Conservation (phyloP, 2,329 filamentous ascomycete genomes). For the Sporothrix pseudoabietina region DNA sequence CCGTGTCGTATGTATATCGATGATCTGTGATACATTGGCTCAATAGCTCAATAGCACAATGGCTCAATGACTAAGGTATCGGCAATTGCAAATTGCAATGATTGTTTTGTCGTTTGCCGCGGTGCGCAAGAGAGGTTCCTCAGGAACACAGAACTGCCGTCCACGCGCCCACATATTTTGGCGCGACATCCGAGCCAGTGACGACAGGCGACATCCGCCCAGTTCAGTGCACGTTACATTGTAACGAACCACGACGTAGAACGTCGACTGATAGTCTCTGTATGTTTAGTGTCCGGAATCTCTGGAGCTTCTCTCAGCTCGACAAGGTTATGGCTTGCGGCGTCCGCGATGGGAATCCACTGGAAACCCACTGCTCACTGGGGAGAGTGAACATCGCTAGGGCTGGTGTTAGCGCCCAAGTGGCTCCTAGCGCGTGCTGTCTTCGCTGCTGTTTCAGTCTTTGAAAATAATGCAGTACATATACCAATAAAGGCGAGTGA, state of each 20-base stretch:
- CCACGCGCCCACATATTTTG: not conserved
- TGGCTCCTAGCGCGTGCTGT: not conserved
- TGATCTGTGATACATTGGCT: not conserved
- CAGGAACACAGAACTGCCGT: not conserved
- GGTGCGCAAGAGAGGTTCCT: not conserved
- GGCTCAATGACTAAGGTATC: too few relatives aligned
- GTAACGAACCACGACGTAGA: too few relatives aligned
- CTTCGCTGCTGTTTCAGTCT: not conserved
- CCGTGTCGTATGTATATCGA: not conserved
- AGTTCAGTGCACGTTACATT: not conserved
- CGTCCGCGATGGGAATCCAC: conserved; percentile 12
- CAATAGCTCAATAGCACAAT: too few relatives aligned
- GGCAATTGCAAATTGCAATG: too few relatives aligned
- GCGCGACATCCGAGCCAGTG: too few relatives aligned
- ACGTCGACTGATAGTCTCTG: not conserved
- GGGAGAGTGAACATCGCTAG: not conserved
- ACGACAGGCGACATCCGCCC: not conserved
- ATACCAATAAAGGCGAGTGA: not conserved
- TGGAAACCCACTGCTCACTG: not conserved
- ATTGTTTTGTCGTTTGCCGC: too few relatives aligned
- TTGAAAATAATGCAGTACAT: not conserved
- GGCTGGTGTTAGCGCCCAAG: not conserved
- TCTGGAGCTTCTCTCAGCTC: not conserved
- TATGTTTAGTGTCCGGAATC: not conserved
- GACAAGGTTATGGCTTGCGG: conserved; percentile 9